Conservation (phyloP, 2,329 filamentous ascomycete species). For the Bipolaris zeicola region DNA sequence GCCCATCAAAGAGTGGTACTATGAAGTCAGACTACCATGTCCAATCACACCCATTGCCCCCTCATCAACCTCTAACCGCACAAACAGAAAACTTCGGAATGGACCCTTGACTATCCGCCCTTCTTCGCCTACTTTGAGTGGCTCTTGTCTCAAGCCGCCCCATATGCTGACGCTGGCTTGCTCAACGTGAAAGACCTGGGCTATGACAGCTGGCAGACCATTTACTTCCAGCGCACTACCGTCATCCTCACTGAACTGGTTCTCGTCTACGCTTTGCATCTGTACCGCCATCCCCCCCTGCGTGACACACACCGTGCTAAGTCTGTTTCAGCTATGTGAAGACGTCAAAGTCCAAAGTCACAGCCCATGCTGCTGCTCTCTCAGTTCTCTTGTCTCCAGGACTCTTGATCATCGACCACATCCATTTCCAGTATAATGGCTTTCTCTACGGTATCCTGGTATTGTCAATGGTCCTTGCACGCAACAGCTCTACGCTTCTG, state of each 20-base stretch:
- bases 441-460: conserved; percentile 92
- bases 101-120: conserved; percentile 98
- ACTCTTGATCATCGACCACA: conserved; percentile 95
- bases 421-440: conserved; percentile 99
- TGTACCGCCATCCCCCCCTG: conserved; percentile 54
- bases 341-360: conserved; percentile 72
- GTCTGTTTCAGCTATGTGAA: conserved; percentile 68
- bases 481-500: conserved; percentile 74
- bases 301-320: conserved; percentile 16
- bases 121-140: conserved; percentile 99
- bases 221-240: conserved; percentile 90
- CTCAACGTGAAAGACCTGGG: conserved; percentile 78
- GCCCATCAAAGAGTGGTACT: conserved; percentile 89
- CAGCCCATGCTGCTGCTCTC: conserved; percentile 83
- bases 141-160: conserved; percentile 80
- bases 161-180: conserved; percentile 79
- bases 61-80: conserved; percentile 17
- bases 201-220: conserved; percentile 90
- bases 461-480: conserved; percentile 81
- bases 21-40: conserved; percentile 62
- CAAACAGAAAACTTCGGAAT: conserved; percentile 84
- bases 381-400: conserved; percentile 92
- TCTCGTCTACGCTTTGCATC: conserved; percentile 79
- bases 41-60: background rate
- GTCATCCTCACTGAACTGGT: conserved; percentile 86